Percentiles rank a stretch among this genome's conserved stretches.
phyloP scores from a whole-genome alignment of 345 rosid species.

The Nasturtium officinale region DNA sequence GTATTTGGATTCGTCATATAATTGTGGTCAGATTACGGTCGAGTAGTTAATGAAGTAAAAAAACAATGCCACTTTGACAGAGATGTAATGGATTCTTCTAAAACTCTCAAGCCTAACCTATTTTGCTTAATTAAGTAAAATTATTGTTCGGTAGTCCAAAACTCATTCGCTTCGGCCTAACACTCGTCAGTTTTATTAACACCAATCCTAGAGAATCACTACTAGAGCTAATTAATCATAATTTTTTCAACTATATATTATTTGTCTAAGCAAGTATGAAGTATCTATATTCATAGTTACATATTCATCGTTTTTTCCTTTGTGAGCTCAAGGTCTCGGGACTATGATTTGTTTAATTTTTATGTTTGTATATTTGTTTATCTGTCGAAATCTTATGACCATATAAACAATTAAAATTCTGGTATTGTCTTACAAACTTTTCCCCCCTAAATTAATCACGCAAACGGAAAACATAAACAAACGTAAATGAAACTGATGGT shows the following conservation, averaged over 20 bases:
- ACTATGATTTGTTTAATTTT: neutral
- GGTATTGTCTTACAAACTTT: too few relatives aligned
- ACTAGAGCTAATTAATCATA: conserved; percentile 5
- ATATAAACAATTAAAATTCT: too few relatives aligned
- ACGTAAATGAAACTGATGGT: conserved; percentile 6
- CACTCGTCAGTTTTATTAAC: conserved; percentile 11
- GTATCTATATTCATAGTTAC: too few relatives aligned
- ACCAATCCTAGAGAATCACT: conserved; percentile 14
- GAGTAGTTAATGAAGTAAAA: conserved; percentile 23
- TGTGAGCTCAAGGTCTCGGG: neutral
- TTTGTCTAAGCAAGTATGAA: neutral
- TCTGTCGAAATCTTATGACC: neutral
- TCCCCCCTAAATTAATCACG: too few relatives aligned
- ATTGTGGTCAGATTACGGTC: conserved; percentile 20
- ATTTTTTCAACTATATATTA: neutral
- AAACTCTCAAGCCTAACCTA: conserved; percentile 41
- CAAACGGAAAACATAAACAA: too few relatives aligned
- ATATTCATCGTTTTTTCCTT: neutral
- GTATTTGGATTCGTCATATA: conserved; percentile 15
- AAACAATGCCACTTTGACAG: conserved; percentile 21
- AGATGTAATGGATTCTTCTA: conserved; percentile 27
- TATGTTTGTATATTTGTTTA: neutral
- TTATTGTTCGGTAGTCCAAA: conserved; percentile 40
- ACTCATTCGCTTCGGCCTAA: conserved; percentile 38
- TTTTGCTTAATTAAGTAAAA: conserved; percentile 42